Percentiles rank a stretch among this genome's conserved stretches.
These are phyloP conservation scores for Spatholobus suberectus DNA, from an alignment of 306 rosid species.

Conservation along the genomic window DNA sequence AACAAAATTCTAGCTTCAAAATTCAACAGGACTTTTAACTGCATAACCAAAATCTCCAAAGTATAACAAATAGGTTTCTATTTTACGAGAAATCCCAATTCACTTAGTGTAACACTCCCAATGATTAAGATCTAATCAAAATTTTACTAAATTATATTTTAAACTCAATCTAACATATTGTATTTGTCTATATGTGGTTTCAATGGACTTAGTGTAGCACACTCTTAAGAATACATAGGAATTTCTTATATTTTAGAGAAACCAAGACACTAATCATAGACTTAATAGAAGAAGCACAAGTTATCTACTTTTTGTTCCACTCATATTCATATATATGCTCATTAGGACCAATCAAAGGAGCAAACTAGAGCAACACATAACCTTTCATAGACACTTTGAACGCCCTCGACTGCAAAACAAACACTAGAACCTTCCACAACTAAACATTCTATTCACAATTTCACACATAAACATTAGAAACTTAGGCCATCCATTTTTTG, in stretches of 20 bases:
- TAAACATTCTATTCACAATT: neutral
- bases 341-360: conserved; percentile 64
- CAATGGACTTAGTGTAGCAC: neutral
- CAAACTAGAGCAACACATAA: conserved; percentile 77
- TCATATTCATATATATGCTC: conserved; percentile 58
- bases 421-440: conserved; percentile 37
- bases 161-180: neutral
- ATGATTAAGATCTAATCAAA: neutral
- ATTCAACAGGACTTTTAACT: conserved; percentile 5
- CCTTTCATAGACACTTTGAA: conserved; percentile 77
- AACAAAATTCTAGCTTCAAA: too few species aligned
- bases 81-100: neutral
- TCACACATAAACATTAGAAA: conserved; percentile 4
- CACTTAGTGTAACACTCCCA: neutral
- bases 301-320: conserved; percentile 88
- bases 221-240: neutral
- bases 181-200: neutral
- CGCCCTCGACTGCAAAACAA: conserved; percentile 73
- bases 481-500: conserved; percentile 61
- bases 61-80: neutral
- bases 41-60: neutral
- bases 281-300: neutral
- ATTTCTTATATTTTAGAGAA: neutral
- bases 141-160: neutral
- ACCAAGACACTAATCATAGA: neutral